Base-by-base conservation (phyloP, 1,284 basidiomycete species). In the Marasmius sp. region DNA sequence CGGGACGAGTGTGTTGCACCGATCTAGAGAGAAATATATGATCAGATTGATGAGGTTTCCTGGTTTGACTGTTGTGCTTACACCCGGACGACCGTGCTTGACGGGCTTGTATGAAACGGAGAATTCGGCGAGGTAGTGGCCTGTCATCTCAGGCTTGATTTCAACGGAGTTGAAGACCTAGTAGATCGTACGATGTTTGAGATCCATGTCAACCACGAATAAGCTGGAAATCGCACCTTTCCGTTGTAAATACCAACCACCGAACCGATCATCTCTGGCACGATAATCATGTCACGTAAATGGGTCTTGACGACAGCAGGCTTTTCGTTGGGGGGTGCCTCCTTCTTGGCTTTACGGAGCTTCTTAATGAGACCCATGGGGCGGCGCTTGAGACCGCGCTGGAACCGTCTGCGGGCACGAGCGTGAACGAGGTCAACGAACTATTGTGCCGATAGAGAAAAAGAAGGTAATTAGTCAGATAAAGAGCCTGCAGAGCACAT, bases 311-410 rank as follows among this genome's bases (percentile, higher is more conserved):
- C 95, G 70, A 95, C 93, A 60, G 93, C 87, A 66, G 97, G 97
- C 86, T 99, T 99, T 84, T 98, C 94, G 82, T 98, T 98, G 72
- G 97, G 93, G 64, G 87, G 93, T 50, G 95, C 94, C 81, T 98
- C 96, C 85, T 97, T 98, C 90, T 99, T 99, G 67, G 97, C 94
- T 82, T 97, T 98, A 79, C 97, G 93, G 70, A 99, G 87, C 82
- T 99, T 98, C 88, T 99, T 99, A 80, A 99, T 98, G 72, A 99
- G 89, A 69, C 95, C 95, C 92, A 99, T 93, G 58, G 97, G 97
- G 79, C 92, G 91, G 82, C 96, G 93, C 86, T 98, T 99, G 71
- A 99, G 90, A 72, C 97, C 97, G 71, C 97, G 94, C 81, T 95
- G 92, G 91, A 99, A 99, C 80, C 96, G 94, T 79, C 97, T 89